A percentile compares a stretch with the other conserved stretches of the same genome.
phyloP scores from a whole-genome alignment of 257 asterid genomes.

The Solanum chilense region DNA sequence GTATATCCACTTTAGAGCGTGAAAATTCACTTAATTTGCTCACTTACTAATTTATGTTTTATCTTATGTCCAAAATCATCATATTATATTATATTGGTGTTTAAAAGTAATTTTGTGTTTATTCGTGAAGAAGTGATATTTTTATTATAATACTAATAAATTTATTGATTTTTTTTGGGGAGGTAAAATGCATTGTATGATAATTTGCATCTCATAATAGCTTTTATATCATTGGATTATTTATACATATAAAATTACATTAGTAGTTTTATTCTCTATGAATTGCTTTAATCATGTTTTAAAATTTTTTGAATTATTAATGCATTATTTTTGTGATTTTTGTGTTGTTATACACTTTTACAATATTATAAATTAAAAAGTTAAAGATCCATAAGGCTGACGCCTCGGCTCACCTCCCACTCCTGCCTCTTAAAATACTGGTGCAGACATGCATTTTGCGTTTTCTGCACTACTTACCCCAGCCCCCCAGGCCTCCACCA shows the following conservation, averaged over 20 bases:
- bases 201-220: neutral
- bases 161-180: neutral
- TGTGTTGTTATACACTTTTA: neutral
- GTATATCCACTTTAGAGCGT: neutral
- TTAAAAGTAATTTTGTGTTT: neutral
- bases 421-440: no score
- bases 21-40: neutral
- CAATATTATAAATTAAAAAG: neutral
- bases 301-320: no score
- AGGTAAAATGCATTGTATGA: neutral
- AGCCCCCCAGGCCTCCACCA: neutral
- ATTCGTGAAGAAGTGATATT: neutral
- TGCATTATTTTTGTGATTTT: no score
- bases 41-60: neutral
- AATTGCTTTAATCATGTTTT: neutral
- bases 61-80: neutral
- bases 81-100: no score
- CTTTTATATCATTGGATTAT: neutral
- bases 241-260: neutral
- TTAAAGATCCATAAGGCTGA: neutral
- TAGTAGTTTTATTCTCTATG: neutral
- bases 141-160: neutral
- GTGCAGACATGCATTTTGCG: neutral
- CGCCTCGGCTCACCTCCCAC: neutral
- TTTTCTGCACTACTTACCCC: neutral